Base-by-base conservation (phyloP, 805 yeast species). In the Candida silvicultrix region DNA sequence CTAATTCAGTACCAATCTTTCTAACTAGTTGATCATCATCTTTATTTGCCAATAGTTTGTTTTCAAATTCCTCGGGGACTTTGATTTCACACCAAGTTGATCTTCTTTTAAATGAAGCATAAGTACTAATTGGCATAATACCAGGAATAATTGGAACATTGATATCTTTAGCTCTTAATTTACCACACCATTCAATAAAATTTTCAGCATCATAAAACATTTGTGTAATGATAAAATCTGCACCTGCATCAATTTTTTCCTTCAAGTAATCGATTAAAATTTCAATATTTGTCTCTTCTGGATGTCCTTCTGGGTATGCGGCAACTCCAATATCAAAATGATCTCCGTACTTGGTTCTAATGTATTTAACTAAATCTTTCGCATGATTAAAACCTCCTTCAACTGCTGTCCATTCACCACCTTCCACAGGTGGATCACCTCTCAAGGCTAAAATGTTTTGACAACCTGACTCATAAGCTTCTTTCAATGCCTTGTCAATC, bases 121-220 rank as follows among this genome's bases (percentile, higher is more conserved):
- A 90, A 3, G 97, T 88, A n/a, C 95, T 82, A 48, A 94, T 90
- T 20, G 99, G 99, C 99, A 94, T 94, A 65, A 94, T 89, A 14
- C 99, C 99, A 1, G 99, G 99, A 49, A 94, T 83, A 53, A 94
- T 86, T 25, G 98, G 98, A 44, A 87, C 81, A 36, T 73, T 72
- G 52, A 94, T 77, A 20, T 96, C 97, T 20, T 71, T 70, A 20
- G 73, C 80, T 54, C 92, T 77, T 45, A 92, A 76, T 49, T 70
- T 67, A 18, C 72, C 64, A 57, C 94, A 88, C 99, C 99, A 94
- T 12, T 66, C 57, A 48, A 94, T 76, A 65, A 92, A 94, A 49
- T 76, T 77, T 41, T 90, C 96, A 12, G 75, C 94, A 60, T 94
- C 97, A 66, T 94, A 94, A 65, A 94, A 92, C 97, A 94, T 87